Base-by-base conservation (phyloP, 2,329 filamentous ascomycete genomes). In the Aspergillus sp. region DNA sequence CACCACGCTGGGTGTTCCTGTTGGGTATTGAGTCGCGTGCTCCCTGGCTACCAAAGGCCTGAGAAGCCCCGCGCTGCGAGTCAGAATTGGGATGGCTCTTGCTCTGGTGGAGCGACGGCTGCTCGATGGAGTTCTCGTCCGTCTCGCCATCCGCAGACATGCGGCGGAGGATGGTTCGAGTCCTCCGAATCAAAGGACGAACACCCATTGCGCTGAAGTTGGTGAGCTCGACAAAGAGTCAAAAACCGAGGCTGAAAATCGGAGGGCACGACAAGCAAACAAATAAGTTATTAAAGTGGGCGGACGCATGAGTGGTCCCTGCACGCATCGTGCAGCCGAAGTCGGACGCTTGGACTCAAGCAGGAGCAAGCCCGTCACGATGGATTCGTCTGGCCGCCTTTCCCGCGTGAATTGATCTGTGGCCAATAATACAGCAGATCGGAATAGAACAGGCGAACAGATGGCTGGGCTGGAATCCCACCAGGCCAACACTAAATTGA, bases 1-100 rank as follows among this genome's bases (percentile, higher is more conserved):
- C 77, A 68, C 77, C 77, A 27, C 55, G 48, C 48, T 75, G 72
- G 9, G 66, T 67, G 56, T 68, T 21, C 17, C 27, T 31, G 27
- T 31, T 31, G 1, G 27, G 27, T 31, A 31, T 11, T 4, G 27
- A 11, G 27, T 31, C 27, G 27, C 27, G 27, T 31, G 27, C 3
- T 1, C 9, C 27, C 27, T 3, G 27, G 9, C 9, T 31, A 1
- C 27, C 27, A 31, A 31, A 31, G 27, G 9, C 27, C 27, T 31
- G 8, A 4, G 23, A 7, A 25, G 23, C 3, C 9, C 27, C 27
- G 9, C 27, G 1, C 3, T 31, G 27, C 27, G 27, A 11, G 27
- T 31, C 27, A 11, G 27, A 31, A 31, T 31, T 31, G 8, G 1
- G 27, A 3, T 31, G 27, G 27, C 27, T 31, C 27, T 31, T 40